Conservation (phyloP, 108 stramenopile species). For the Heterococcus sp. region DNA sequence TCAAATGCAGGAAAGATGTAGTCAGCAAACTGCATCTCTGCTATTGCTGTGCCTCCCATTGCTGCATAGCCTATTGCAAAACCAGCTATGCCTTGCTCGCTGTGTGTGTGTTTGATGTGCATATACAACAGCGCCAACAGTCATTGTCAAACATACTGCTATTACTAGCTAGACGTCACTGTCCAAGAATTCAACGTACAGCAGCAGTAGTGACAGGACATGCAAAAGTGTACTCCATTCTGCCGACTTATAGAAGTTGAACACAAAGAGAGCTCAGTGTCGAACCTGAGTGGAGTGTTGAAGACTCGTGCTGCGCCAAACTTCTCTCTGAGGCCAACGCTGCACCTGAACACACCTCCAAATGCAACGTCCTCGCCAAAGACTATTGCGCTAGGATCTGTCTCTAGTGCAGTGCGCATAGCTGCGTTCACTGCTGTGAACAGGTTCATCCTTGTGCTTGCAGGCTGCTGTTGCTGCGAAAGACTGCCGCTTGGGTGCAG, state of each 20-base stretch:
- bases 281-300: slow-evolving; percentile 76
- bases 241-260: no score
- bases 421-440: slow-evolving; percentile 58
- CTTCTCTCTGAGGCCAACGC: slow-evolving; percentile 62
- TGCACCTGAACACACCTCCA: slow-evolving; percentile 96
- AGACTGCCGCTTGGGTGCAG: no score
- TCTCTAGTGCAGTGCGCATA: slow-evolving; percentile 52
- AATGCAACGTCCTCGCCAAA: slow-evolving; percentile 98
- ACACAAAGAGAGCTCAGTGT: no score
- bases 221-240: no score
- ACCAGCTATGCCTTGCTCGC: slow-evolving; percentile 65
- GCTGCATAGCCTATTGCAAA: slow-evolving; percentile 94
- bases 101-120: not conserved
- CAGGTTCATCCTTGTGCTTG: slow-evolving; percentile 46
- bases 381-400: slow-evolving; percentile 59
- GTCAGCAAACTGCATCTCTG: slow-evolving; percentile 95
- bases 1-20: slow-evolving; percentile 91
- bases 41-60: slow-evolving; percentile 88
- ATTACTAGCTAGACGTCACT: no score
- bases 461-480: no score
- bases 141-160: slow-evolving; percentile 10
- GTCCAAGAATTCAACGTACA: no score
- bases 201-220: no score
- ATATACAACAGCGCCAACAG: slow-evolving; percentile 34
- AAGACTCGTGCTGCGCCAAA: slow-evolving; percentile 79